Evolutionary conservation across 768 basidiomycete species (phyloP).

Genomic region (Lactarius pseudohatsudake): DNA sequence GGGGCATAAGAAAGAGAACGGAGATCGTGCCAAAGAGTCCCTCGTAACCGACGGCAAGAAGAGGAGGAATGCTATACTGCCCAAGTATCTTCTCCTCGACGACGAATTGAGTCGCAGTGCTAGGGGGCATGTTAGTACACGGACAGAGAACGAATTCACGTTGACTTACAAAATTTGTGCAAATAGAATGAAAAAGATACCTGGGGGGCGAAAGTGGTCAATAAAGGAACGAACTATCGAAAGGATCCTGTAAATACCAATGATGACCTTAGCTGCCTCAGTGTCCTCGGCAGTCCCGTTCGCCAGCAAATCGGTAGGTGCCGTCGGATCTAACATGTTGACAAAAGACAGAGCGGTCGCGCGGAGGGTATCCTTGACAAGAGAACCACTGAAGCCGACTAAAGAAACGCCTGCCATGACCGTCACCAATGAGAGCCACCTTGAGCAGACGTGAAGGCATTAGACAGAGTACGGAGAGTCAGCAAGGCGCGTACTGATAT

Average conservation of each 20-base stretch:
- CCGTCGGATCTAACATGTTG: conserved; percentile 30
- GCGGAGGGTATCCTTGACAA: conserved; percentile 73
- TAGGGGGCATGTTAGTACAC: conserved; percentile 35
- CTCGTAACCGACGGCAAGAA: conserved; percentile 93
- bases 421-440: conserved; percentile 87
- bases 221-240: conserved; percentile 25
- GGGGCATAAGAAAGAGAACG: conserved; percentile 74
- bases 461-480: conserved; percentile 11
- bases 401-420: conserved; percentile 84
- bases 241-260: conserved; percentile 51
- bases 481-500: conserved; percentile 62
- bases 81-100: conserved; percentile 96
- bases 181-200: conserved; percentile 88
- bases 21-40: conserved; percentile 87
- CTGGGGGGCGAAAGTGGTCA: conserved; percentile 40
- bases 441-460: conserved; percentile 34
- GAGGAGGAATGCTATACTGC: conserved; percentile 80
- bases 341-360: conserved; percentile 40
- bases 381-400: conserved; percentile 87
- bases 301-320: conserved; percentile 36
- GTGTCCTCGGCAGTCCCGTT: conserved; percentile 53
- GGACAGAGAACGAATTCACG: conserved; percentile 25
- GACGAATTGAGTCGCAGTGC: conserved; percentile 90
- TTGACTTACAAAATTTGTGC: conserved; percentile 86
- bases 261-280: conserved; percentile 67